These are phyloP conservation scores for Saussurea involucrata DNA, from an alignment of 129 eudicot species.

Conservation along the genomic window DNA sequence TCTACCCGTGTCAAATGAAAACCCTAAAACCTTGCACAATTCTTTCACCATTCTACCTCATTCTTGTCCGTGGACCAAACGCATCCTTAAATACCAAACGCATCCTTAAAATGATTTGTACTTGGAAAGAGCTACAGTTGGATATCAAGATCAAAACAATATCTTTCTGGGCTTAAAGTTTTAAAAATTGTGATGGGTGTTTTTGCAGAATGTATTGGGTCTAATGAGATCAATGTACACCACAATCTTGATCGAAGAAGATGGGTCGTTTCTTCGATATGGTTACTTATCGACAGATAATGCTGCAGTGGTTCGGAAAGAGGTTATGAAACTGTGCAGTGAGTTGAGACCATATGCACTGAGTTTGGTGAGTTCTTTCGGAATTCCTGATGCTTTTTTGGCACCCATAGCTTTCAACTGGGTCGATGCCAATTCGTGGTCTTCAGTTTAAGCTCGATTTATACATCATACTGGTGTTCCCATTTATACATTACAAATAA, in stretches of 20 bases:
- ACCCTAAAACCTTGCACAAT: too few relatives aligned
- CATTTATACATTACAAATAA: not conserved
- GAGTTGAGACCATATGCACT: conserved; percentile 94
- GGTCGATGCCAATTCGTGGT: conserved; percentile 86
- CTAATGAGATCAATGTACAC: conserved; percentile 76
- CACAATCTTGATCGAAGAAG: conserved; percentile 75
- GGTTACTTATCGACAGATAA: conserved; percentile 68
- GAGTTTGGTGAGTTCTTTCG: conserved; percentile 73
- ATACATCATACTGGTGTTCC: not conserved
- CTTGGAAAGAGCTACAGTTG: not conserved
- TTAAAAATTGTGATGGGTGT: not conserved
- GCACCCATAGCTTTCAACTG: conserved; percentile 90
- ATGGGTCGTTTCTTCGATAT: conserved; percentile 81
- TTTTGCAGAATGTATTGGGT: conserved; percentile 62
- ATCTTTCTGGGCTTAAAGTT: not conserved
- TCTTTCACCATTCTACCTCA: too few relatives aligned
- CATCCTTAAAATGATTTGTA: not conserved
- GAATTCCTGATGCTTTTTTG: conserved; percentile 95
- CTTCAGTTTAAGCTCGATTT: conserved; percentile 30
- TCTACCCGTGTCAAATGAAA: too few relatives aligned
- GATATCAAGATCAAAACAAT: not conserved
- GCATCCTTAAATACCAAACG: too few relatives aligned
- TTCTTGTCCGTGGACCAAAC: not conserved
- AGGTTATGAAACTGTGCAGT: conserved; percentile 70
- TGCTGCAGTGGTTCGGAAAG: conserved; percentile 82